Base-by-base conservation (phyloP, 2,329 filamentous ascomycete species). In the Pseudogymnoascus sp. region DNA sequence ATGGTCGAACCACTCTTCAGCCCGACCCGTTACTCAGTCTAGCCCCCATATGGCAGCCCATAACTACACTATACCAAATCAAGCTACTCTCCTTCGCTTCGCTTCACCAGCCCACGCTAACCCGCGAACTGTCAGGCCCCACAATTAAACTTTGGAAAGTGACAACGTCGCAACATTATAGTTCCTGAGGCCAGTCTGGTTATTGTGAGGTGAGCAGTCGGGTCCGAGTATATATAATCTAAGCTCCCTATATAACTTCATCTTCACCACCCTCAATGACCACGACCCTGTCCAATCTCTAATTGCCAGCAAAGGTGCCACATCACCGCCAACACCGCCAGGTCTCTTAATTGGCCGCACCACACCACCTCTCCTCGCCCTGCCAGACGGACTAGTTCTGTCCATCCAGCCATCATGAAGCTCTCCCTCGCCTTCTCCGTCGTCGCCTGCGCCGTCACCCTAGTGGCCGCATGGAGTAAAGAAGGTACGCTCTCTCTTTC, bases 381-480 rank as follows among this genome's bases (percentile, higher is more conserved):
- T 23, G 40, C 18, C 18, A 45, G 18, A 45, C 40, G 40, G 40
- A 21, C 40, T 3, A 21, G 16, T 21, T 47, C 42, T 47, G 42
- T 47, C 42, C 6, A n/a, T n/a, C 63, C 63, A 64, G 65, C 66
- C 69, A 70, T 16, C 18, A 75, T 75, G 73, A 73, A 69, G 70
- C 61, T 65, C 34, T 71, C 69, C n/a, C 61, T 70, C 61, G 68
- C 68, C 11, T 62, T 74, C 31, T 69, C 64, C 64, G 54, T 73
- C 34, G n/a, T 74, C 26, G 70, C 70, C 65, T 71, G 67, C 66
- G 64, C 71, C 42, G 57, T 70, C 51, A 63, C 68, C 6, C 39
- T 71, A 2, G 71, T 71, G 63, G 71, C 72, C 60, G 73, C 73
- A 54, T 75, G 74, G 74, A 73, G 71, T 42, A 75, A 75, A 71